phyloP scores from a whole-genome alignment of 768 basidiomycete genomes.

The Lactifluus hygrophoroides region DNA sequence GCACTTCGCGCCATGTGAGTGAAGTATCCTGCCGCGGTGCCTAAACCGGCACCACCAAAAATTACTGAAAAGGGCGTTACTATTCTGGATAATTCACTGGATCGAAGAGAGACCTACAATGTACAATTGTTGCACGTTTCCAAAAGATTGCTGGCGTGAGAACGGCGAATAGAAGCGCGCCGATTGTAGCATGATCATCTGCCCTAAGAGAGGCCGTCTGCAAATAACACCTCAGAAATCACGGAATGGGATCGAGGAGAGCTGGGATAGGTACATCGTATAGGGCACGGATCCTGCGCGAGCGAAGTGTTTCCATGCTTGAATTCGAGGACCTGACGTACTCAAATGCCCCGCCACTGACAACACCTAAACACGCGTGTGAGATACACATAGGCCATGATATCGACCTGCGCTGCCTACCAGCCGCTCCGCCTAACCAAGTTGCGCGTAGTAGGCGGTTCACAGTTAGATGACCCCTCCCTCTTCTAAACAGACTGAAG shows the following conservation, averaged over 20 bases:
- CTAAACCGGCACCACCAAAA: constrained; percentile 63
- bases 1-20: constrained; percentile 46
- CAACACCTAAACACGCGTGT: constrained; percentile 33
- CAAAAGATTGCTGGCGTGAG: constrained; percentile 65
- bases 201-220: constrained; percentile 52
- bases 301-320: constrained; percentile 40
- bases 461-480: constrained; percentile 44
- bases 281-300: constrained; percentile 39
- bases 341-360: constrained; percentile 45
- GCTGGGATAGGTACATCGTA: constrained; percentile 46
- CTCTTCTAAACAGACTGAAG: constrained; percentile 45
- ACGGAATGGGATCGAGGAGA: neutral
- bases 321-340: constrained; percentile 53
- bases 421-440: constrained; percentile 59
- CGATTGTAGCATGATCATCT: constrained; percentile 72
- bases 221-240: neutral
- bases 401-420: constrained; percentile 28
- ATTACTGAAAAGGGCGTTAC: constrained; percentile 38
- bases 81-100: neutral
- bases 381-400: neutral
- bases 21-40: constrained; percentile 50
- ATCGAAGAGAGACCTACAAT: constrained; percentile 37
- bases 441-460: constrained; percentile 63
- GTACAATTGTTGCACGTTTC: constrained; percentile 54
- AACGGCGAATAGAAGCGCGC: constrained; percentile 52